Evolutionary conservation across 306 rosid genomes (phyloP), one percentile per base, ranked within the genome.

Genomic region (Datisca glomerata): DNA sequence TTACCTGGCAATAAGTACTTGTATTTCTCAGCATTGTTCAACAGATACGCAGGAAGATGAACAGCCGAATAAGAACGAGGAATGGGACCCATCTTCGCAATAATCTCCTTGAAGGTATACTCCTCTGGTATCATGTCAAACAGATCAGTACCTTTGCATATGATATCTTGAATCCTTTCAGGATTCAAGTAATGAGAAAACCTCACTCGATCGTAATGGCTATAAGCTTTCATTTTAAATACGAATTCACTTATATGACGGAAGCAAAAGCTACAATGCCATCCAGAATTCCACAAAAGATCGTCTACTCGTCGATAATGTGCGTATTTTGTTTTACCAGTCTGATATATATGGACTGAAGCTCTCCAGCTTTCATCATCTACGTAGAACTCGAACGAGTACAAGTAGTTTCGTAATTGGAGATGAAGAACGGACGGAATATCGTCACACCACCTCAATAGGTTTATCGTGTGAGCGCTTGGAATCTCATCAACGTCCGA

Each of bases 101-200:
- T 66, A 18, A 69, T 69, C 63, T 79, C 92, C 72, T 63, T 71
- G 34, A 79, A 84, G 32, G 94, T 73, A 51, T 84, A 79, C 58
- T 84, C 94, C 65, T 84, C 94, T 0, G 94, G 94, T 21, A 84
- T 58, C 94, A 84, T 84, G 70, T 84, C 94, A 22, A 79, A 84
- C 39, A 84, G 81, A 64, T 84, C 52, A 24, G 48, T 24, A 42
- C 75, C 81, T 58, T 55, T 32, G 66, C 71, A 75, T 37, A 71
- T 58, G 25, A 63, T 53, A 21, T 63, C 55, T 44, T 75, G 82
- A 66, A 62, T 63, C 58, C 78, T 55, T 7, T 55, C 8, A 3
- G 9, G 74, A 49, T 62, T 55, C 57, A 70, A 47, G 64, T 45
- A 62, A 59, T 66, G 78, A 17, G 68, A 43, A 23, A 70, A 75